Evolutionary conservation across 2,329 filamentous ascomycete species (phyloP).

Genomic region (Epichloe bromicola): DNA sequence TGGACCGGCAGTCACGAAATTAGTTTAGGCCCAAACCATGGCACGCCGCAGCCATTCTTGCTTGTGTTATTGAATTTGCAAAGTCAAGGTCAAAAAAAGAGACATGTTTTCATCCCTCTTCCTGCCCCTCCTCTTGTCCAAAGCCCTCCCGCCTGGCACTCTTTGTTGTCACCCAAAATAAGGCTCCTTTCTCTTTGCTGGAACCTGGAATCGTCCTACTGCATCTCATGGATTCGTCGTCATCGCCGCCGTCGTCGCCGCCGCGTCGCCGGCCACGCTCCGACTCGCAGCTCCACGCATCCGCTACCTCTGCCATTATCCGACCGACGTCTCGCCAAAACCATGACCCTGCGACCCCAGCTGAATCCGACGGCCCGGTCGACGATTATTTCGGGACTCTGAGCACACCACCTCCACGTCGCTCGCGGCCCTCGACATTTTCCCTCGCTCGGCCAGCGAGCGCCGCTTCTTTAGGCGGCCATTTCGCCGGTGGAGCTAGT

Average conservation of each 20-base stretch:
- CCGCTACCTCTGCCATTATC: neutral
- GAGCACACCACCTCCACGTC: slow-evolving; percentile 1
- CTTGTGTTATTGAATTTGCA: neutral
- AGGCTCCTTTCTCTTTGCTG: neutral
- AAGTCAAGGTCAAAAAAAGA: neutral
- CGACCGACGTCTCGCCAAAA: neutral
- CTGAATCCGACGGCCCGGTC: neutral
- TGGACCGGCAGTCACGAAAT: too few relatives aligned
- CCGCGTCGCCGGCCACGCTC: slow-evolving; percentile 2
- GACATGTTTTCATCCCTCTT: neutral
- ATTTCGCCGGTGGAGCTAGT: neutral
- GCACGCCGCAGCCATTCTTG: too few relatives aligned
- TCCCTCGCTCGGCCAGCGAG: slow-evolving; percentile 4
- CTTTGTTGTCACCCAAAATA: neutral
- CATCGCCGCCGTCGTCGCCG: neutral
- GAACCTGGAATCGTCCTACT: neutral
- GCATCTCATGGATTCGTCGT: slow-evolving; percentile 4
- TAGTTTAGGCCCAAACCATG: too few relatives aligned
- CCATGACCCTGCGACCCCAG: neutral
- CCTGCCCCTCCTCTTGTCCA: too few relatives aligned
- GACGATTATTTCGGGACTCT: slow-evolving; percentile 2
- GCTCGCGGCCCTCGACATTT: slow-evolving; percentile 2
- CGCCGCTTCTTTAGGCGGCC: neutral
- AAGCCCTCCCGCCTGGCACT: too few relatives aligned
- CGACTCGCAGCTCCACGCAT: neutral